Evolutionary conservation across 148 eudicot genomes (phyloP), one percentile per base, ranked within the genome.

Genomic region (Diospyros kaki): DNA sequence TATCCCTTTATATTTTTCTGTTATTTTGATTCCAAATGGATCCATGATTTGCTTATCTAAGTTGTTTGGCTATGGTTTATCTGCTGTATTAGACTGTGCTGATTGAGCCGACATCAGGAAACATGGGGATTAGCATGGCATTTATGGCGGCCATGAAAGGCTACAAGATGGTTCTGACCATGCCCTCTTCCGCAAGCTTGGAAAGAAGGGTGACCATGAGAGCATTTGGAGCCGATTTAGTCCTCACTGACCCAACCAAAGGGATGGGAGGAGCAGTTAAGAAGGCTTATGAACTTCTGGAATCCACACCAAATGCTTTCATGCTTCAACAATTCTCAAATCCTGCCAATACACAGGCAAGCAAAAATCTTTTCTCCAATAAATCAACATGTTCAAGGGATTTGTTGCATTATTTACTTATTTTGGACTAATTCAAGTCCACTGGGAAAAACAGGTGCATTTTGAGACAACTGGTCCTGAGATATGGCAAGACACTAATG

Each of bases 261-360:
- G 98, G 98, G 14, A 92, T 94, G 98, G 96, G 94, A 52, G 98
- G 98, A 6, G 90, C 98, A n/a, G 97, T 95, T 72, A 92, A 87
- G 79, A 92, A 92, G 79, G 97, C 97, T 41, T 86, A 90, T 71
- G 85, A 92, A 15, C 92, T 92, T 73, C 69, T 90, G 39, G 97
- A 92, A 15, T 80, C 86, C n/a, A 92, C 93, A 14, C 92, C 96
- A 1, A 77, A 88, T 68, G 89, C 83, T 62, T 89, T 89, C 87
- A 95, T 95, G 98, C 97, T 92, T 66, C 98, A 90, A 76, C 98
- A 95, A 58, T 95, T 95, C 39, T 58, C 87, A 2, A 95, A 95
- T 58, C 96, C 96, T 42, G 97, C 97, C 62, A 95, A 95, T 58
- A 86, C 97, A 3, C 87, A 90, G 92, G 97, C 90, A 40, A 9